These are phyloP conservation scores for Corylus heterophylla DNA, from an alignment of 306 rosid species.

Conservation along the genomic window DNA sequence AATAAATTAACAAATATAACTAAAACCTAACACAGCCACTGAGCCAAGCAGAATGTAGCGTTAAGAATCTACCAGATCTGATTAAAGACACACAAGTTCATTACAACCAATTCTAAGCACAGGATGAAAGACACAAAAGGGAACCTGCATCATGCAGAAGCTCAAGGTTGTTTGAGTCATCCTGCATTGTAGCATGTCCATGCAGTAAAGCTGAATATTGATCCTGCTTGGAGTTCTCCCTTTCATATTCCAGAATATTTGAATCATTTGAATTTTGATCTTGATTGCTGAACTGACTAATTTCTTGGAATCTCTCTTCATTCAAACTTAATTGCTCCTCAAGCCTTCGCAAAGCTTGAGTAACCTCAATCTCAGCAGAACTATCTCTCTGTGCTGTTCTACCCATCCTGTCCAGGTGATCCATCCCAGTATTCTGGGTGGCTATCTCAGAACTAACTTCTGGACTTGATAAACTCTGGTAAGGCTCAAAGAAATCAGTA, in stretches of 20 bases:
- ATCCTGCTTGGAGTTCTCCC: conserved; percentile 45
- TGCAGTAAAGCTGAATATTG: conserved; percentile 34
- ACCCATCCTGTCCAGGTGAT: conserved; percentile 42
- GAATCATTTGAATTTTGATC: conserved; percentile 38
- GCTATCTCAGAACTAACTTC: conserved; percentile 64
- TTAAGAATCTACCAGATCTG: background rate
- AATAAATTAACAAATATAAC: background rate
- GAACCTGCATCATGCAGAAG: conserved; percentile 13
- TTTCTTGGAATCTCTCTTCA: conserved; percentile 47
- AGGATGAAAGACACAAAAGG: background rate
- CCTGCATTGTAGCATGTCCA: conserved; percentile 49
- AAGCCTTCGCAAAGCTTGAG: conserved; percentile 62
- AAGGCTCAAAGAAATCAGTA: conserved; percentile 53
- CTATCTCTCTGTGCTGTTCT: conserved; percentile 38
- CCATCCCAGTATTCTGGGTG: conserved; percentile 35
- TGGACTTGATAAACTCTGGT: conserved; percentile 65
- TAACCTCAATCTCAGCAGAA: conserved; percentile 48
- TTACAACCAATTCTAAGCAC: background rate
- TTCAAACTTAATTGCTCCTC: conserved; percentile 78
- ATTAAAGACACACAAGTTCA: conserved; percentile 16
- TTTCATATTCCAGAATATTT: conserved; percentile 34
- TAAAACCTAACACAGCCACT: background rate
- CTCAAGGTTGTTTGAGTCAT: conserved; percentile 33
- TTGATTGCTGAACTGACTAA: conserved; percentile 31
- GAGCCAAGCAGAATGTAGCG: background rate